phyloP scores from a whole-genome alignment of 371 early-diverging fungal genomes.

The Gilbertella persicaria region DNA sequence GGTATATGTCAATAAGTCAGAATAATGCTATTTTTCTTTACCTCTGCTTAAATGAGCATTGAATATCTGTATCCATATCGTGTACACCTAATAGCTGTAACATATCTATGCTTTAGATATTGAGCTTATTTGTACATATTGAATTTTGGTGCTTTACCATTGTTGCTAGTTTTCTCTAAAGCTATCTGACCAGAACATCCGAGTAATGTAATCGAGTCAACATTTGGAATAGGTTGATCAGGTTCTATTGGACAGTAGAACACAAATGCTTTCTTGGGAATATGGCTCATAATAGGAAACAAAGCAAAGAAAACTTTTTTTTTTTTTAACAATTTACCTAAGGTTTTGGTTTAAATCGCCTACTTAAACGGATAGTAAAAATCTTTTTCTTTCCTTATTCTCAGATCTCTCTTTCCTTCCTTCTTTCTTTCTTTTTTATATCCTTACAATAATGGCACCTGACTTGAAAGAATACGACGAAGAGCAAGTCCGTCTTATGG shows the following conservation, averaged over 20 bases:
- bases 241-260: slow-evolving; percentile 14
- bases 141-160: background rate
- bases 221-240: slow-evolving; percentile 4
- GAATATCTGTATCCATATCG: background rate
- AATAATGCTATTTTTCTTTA: background rate
- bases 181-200: slow-evolving; percentile 30
- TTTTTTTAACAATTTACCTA: no score
- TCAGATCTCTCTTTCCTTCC: background rate
- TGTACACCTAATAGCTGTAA: slow-evolving; percentile 13
- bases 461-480: slow-evolving; percentile 75
- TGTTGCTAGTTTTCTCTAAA: slow-evolving; percentile 6
- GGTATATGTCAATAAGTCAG: background rate
- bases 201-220: background rate
- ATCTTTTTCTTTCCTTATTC: background rate
- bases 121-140: no score
- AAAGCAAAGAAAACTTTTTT: slow-evolving; percentile 26
- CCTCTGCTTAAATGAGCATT: slow-evolving; percentile 3
- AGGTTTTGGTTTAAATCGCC: no score
- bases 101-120: slow-evolving; percentile 11
- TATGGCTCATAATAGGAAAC: slow-evolving; percentile 21
- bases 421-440: background rate
- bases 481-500: slow-evolving; percentile 93
- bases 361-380: no score
- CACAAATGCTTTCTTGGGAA: slow-evolving; percentile 18
- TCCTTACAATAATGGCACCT: slow-evolving; percentile 41